Evolutionary conservation across 257 asterid species (phyloP), one percentile per base, ranked within the genome.

Genomic region (Nicotiana attenuata): DNA sequence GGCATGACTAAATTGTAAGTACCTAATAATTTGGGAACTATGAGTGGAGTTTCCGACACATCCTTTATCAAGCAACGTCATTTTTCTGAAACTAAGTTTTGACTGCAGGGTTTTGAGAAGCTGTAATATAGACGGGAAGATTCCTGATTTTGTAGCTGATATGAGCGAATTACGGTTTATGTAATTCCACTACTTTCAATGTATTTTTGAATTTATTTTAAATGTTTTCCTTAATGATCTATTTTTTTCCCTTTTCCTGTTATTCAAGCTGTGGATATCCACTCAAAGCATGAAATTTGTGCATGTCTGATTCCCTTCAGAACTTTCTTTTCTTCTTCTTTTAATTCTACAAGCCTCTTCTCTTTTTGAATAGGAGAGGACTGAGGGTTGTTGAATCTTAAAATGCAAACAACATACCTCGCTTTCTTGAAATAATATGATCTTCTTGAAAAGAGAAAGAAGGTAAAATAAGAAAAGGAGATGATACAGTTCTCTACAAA

Each of bases 51-150:
- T 83, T 79, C 65, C 55, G 28, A 35, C 33, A 33, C 45, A 65
- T 19, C 50, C 38, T 78, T 73, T 41, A 69, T 60, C 47, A 45
- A 22, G 31, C 73, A 60, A 59, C 5, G 55, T 41, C 20, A 60
- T 82, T 14, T 45, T 1, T 73, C 63, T 73, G 78, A 19, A 47
- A 35, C 73, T 79, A 53, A 55, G 75, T 28, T 80, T 59, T 28
- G 75, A 28, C 41, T 81, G 81, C 90, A 92, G 97, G 93, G 78
- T 87, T 89, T 80, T 92, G 78, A 90, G 97, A 84, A 90, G 90
- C 84, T 92, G 96, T 81, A 88, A 92, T 60, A 82, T 92, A 67
- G 77, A 69, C 4, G 91, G 97, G 69, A 80, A 29, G 11, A 90
- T 91, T 82, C 94, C 90, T 19, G 17, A 1, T 15, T 73, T 77